phyloP scores from a whole-genome alignment of 768 basidiomycete genomes.

The Pisolithus albus region DNA sequence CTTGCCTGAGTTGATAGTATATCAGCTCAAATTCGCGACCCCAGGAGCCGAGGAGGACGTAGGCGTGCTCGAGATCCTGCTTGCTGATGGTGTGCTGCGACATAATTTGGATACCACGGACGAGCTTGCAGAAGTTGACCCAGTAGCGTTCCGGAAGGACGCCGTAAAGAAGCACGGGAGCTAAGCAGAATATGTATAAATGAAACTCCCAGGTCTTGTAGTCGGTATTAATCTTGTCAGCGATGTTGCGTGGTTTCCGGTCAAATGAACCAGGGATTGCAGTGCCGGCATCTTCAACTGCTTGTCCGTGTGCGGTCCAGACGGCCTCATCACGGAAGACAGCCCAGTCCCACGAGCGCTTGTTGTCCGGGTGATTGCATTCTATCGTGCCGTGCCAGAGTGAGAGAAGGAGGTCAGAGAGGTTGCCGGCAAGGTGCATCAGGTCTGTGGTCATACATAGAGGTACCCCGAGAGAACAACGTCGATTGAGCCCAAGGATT shows the following conservation, averaged over 20 bases:
- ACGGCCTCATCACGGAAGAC: slow-evolving; percentile 15
- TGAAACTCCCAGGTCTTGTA: slow-evolving; percentile 20
- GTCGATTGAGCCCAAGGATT: slow-evolving; percentile 23
- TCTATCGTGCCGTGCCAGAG: slow-evolving; percentile 12
- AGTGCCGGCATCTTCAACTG: slow-evolving; percentile 8
- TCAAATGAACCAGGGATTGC: slow-evolving; percentile 15
- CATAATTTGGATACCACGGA: slow-evolving; percentile 15
- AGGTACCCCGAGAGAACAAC: slow-evolving; percentile 23
- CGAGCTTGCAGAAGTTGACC: slow-evolving; percentile 16
- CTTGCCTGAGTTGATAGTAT: slow-evolving; percentile 17
- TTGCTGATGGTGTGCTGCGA: slow-evolving; percentile 12
- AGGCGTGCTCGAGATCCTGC: slow-evolving; percentile 7
- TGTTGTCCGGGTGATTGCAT: neutral
- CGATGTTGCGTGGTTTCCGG: slow-evolving; percentile 13
- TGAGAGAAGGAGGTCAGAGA: slow-evolving; percentile 14
- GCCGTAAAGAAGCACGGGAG: slow-evolving; percentile 11
- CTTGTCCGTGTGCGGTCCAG: slow-evolving; percentile 16
- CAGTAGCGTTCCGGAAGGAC: slow-evolving; percentile 13
- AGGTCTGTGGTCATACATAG: slow-evolving; percentile 26
- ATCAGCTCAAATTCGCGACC: slow-evolving; percentile 22
- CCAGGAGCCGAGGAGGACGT: slow-evolving; percentile 15
- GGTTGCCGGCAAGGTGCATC: slow-evolving; percentile 30
- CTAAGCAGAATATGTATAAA: slow-evolving; percentile 14
- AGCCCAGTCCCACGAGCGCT: slow-evolving; percentile 26
- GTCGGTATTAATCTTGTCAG: slow-evolving; percentile 15